Evolutionary conservation across 768 basidiomycete genomes (phyloP), one percentile per base, ranked within the genome.

Genomic region (Tricholoma sp.): DNA sequence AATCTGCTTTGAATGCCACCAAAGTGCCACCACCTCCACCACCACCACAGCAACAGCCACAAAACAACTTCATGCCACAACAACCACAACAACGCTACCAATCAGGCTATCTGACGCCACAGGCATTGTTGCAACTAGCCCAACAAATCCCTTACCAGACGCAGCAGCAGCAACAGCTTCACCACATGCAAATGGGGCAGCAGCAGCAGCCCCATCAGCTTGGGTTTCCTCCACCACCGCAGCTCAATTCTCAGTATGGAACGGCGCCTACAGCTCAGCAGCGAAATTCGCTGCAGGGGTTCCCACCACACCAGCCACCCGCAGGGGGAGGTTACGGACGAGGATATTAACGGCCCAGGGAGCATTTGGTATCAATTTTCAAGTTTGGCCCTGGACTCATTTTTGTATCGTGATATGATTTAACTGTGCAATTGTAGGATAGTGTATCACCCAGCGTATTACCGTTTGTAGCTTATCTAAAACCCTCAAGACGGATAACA

Each of bases 151-250:
- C 51, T 22, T 46, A 34, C 12, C 50, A 55, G 24, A 14, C 55
- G 5, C 54, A 29, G 7, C 54, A 49, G 5, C 58, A 50, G 6
- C 58, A 53, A 4, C 61, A 64, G 31, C 65, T 61, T 50, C 52
- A 52, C n/a, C 47, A 16, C 29, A 29, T 29, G 27, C 7, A 12
- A 31, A 29, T 50, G 29, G 29, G n/a, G 18, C 66, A 59, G 52
- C 59, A 52, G 24, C 59, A 57, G 41, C 51, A 59, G 19, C 51
- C 54, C 29, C 34, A 57, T 14, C 55, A 58, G 52, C 60, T 61
- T 8, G 57, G 61, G 4, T 60, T 60, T 29, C 59, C 62, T 27
- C 66, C 64, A 7, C 65, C 66, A 8, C 66, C 66, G 31, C 66
- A 32, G 4, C 61, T 41, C 32, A 34, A 35, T 32, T 57, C 57